Evolutionary conservation across 352 stramenopile genomes (phyloP), one percentile per base, ranked within the genome.

Genomic region (Labyrinthula sp.): DNA sequence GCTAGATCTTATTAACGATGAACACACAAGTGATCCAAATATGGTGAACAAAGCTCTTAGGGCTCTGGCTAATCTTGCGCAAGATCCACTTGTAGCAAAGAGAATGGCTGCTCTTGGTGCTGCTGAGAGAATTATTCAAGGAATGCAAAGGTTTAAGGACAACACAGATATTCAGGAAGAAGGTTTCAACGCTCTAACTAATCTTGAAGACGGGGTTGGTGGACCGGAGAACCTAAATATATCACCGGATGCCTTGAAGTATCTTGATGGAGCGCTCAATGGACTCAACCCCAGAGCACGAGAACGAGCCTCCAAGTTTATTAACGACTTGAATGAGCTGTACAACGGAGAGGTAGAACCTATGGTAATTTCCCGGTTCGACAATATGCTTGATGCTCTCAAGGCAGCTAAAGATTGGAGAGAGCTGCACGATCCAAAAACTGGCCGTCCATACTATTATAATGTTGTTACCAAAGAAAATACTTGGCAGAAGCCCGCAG

Each of bases 381-480:
- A 47, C 30, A 18, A 20, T 1, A 23, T 23, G 2, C 17, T 48
- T 2, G 5, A 14, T 18, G 47, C 27, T 17, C 22, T 58, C 15
- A 15, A 3, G 5, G 45, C 1, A 9, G 47, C 47, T 2, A 12
- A 18, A 9, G 18, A 52, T 40, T 33, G 48, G 22, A 56, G 54
- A 40, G 15, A 49, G 35, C 33, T 60, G 7, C 58, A 64, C 52
- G 61, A 68, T 41, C n/a, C n/a, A n/a, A 58, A 68, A 15, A 56
- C 63, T 40, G 61, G 61, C 18, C 59, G 58, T n/a, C 15, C 41
- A 7, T 68, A 64, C 45, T 68, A 56, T 29, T 17, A 62, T 25
- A 62, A 68, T 48, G 33, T 17, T 7, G 40, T 63, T 22, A 66
- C 55, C 23, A 52, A 45, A 6, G 24, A 64, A 31, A 63, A 39